Conservation (phyloP, 768 basidiomycete genomes). For the Chalciporus sphaerocephalus region DNA sequence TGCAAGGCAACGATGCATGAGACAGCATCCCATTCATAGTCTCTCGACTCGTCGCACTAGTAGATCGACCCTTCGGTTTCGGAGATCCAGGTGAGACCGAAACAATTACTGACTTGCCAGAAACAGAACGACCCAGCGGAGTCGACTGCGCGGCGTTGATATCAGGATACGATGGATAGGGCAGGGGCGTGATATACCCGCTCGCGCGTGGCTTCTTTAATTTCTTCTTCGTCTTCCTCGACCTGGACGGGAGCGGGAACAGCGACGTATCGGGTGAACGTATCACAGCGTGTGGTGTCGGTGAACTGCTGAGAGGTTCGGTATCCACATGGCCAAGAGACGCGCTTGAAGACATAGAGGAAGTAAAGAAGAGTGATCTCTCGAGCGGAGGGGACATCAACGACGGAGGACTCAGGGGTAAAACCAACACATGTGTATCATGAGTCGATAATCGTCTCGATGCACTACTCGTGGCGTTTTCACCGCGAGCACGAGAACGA, state of each 20-base stretch:
- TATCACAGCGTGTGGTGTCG: background rate
- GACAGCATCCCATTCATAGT: slow-evolving; percentile 6
- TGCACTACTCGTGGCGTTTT: background rate
- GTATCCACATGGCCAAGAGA: slow-evolving; percentile 14
- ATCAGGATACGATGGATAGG: slow-evolving; percentile 23
- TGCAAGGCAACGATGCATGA: slow-evolving; percentile 22
- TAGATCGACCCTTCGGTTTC: slow-evolving; percentile 6
- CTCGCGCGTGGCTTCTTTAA: slow-evolving; percentile 5
- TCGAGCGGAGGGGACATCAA: slow-evolving; percentile 56
- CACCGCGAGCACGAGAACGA: slow-evolving; percentile 4
- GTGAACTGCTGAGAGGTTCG: background rate
- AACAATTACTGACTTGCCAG: slow-evolving; percentile 1
- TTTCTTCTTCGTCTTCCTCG: slow-evolving; percentile 4
- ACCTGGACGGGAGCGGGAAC: slow-evolving; percentile 18
- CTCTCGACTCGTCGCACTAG: slow-evolving; percentile 1
- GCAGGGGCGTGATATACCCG: slow-evolving; percentile 13
- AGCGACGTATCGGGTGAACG: slow-evolving; percentile 13
- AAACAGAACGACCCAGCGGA: background rate
- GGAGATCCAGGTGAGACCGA: slow-evolving; percentile 8
- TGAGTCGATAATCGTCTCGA: slow-evolving; percentile 15
- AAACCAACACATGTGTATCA: slow-evolving; percentile 35
- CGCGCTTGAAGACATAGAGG: slow-evolving; percentile 9
- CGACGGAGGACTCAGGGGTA: slow-evolving; percentile 55
- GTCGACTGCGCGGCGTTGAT: background rate
- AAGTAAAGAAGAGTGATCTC: slow-evolving; percentile 51